Evolutionary conservation across 306 rosid genomes (phyloP).

Genomic region (Vigna angularis): DNA sequence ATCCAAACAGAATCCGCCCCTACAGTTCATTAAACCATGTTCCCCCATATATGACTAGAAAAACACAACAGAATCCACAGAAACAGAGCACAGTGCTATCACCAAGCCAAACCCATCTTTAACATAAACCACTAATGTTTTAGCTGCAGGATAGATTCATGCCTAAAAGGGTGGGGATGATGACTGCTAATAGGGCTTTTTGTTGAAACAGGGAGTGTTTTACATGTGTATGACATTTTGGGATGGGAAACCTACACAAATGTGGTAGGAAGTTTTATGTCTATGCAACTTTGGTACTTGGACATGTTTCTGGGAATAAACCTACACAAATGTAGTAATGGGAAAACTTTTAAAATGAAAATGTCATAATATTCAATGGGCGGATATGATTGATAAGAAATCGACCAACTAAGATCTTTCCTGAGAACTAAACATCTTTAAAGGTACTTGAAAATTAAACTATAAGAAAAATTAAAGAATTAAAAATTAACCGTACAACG

Average conservation of each 20-base stretch:
- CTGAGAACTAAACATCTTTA: background rate
- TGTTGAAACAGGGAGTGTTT: background rate
- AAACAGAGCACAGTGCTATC: background rate
- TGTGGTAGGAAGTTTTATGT: background rate
- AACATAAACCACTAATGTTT: background rate
- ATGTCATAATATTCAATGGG: background rate
- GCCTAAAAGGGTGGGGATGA: background rate
- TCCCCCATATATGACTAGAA: background rate
- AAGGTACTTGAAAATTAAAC: background rate
- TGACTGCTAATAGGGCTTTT: background rate
- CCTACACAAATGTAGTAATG: background rate
- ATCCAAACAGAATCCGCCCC: conserved; percentile 2
- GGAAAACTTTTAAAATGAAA: background rate
- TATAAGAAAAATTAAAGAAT: background rate
- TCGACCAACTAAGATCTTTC: background rate
- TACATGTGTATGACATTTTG: background rate
- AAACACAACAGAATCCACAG: background rate
- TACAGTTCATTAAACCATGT: background rate
- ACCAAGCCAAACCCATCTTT: background rate
- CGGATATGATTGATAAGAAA: background rate
- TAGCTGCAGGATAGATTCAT: background rate
- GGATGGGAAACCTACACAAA: background rate
- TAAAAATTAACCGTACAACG: background rate
- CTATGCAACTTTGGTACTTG: background rate
- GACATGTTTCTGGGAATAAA: background rate